Conservation (phyloP, 768 basidiomycete species). For the Favolaschia claudopus region DNA sequence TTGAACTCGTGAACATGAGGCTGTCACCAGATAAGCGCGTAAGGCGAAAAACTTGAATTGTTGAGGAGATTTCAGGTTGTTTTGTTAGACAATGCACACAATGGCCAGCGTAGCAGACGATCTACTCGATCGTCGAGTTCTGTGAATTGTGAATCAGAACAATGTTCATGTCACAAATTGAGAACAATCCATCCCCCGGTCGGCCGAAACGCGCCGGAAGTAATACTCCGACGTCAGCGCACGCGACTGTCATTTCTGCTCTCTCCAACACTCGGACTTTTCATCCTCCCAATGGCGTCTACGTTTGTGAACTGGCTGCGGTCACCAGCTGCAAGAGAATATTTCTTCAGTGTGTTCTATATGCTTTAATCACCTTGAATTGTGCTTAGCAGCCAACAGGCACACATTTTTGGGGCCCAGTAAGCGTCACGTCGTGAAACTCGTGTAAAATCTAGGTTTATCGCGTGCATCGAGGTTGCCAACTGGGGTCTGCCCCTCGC, state of each 20-base stretch:
- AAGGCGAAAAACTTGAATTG: not conserved
- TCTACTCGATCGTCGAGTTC: no score
- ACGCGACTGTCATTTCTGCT: not conserved
- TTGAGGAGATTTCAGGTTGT: no score
- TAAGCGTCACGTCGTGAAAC: no score
- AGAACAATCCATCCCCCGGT: no score
- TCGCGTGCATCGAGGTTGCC: conserved; percentile 68
- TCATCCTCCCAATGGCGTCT: conserved; percentile 67
- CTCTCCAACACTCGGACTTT: conserved; percentile 26
- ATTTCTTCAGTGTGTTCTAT: conserved; percentile 87
- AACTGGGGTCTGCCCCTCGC: conserved; percentile 99
- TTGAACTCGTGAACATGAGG: conserved; percentile 27
- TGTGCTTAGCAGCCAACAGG: conserved; percentile 52
- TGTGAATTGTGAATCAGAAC: no score
- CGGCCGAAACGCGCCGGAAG: no score
- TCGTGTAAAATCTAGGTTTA: conserved; percentile 20
- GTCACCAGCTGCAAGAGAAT: conserved; percentile 90
- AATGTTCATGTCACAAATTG: no score
- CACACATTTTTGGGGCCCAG: conserved; percentile 98
- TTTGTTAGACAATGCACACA: no score
- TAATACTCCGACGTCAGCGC: no score
- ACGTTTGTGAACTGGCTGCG: conserved; percentile 89
- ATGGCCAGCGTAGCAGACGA: no score
- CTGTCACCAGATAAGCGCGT: conserved; percentile 16
- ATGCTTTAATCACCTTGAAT: conserved; percentile 12